A percentile compares a stretch with the other conserved stretches of the same genome.
Evolutionary conservation across 140 eudicot genomes (phyloP).

Genomic region (Cichorium intybus): DNA sequence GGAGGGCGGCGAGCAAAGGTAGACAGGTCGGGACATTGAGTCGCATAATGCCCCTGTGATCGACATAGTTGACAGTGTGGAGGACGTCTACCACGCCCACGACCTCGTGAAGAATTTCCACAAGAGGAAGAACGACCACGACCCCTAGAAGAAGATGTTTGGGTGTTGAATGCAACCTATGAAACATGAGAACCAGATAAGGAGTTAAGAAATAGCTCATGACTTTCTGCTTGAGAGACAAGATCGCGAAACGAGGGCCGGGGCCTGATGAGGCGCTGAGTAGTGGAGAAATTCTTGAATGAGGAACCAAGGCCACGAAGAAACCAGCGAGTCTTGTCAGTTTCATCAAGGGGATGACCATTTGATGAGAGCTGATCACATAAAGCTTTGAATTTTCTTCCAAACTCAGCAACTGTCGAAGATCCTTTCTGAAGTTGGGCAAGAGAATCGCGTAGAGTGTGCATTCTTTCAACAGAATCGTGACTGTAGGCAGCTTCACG

Average conservation of each 20-base stretch:
- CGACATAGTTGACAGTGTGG: not conserved
- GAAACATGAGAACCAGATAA: too few species aligned
- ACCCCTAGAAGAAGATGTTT: not conserved
- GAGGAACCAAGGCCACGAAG: not conserved
- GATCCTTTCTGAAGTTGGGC: not conserved
- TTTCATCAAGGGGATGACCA: not conserved
- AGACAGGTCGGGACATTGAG: too few species aligned
- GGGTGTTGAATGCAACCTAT: too few species aligned
- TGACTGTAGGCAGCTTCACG: not conserved
- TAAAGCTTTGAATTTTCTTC: not conserved
- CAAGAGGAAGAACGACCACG: not conserved
- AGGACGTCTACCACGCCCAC: not conserved
- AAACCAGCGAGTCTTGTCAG: not conserved
- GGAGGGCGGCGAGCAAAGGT: not conserved
- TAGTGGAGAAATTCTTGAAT: too few species aligned
- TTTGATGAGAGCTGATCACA: not conserved
- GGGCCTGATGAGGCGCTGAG: too few species aligned
- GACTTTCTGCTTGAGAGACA: too few species aligned
- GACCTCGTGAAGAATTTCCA: too few species aligned
- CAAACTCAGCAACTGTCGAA: not conserved
- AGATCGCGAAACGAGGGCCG: too few species aligned
- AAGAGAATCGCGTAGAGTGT: not conserved
- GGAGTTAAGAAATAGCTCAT: not conserved
- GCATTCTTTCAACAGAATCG: not conserved
- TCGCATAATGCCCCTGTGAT: not conserved